Conservation (phyloP, 306 rosid species). For the Fragaria iinumae region DNA sequence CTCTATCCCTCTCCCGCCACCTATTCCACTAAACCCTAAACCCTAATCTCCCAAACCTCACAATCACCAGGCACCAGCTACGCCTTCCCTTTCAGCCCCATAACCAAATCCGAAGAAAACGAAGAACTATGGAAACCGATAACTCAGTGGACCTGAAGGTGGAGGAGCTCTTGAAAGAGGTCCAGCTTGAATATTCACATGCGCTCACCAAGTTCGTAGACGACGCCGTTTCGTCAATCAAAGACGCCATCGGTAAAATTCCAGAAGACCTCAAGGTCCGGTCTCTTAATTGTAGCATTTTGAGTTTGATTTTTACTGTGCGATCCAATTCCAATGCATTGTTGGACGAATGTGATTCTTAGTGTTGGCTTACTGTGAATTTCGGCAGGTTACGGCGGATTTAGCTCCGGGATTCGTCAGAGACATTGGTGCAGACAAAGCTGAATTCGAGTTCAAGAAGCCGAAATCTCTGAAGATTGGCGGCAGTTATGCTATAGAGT, state of each 20-base stretch:
- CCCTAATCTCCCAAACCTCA: slow-evolving; percentile 21
- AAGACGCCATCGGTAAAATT: slow-evolving; percentile 47
- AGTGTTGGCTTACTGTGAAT: not conserved
- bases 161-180: slow-evolving; percentile 66
- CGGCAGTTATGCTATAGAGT: slow-evolving; percentile 66
- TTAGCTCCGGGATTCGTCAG: slow-evolving; percentile 62
- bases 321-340: too few species aligned
- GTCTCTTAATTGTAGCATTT: not conserved
- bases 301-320: not conserved
- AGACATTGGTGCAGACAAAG: slow-evolving; percentile 87
- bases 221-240: slow-evolving; percentile 52
- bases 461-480: slow-evolving; percentile 51
- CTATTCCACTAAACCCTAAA: slow-evolving; percentile 30
- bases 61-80: not conserved
- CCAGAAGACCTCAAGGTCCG: slow-evolving; percentile 58
- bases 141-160: slow-evolving; percentile 56
- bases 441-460: slow-evolving; percentile 72
- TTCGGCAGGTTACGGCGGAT: slow-evolving; percentile 54
- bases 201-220: slow-evolving; percentile 45
- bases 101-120: not conserved
- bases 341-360: not conserved
- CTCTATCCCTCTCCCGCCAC: slow-evolving; percentile 20
- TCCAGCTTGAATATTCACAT: slow-evolving; percentile 39
- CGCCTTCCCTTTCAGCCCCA: not conserved
- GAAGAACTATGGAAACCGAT: slow-evolving; percentile 27